Base-by-base conservation (phyloP, 768 basidiomycete genomes). In the Pilatotrama ljubarskyi region DNA sequence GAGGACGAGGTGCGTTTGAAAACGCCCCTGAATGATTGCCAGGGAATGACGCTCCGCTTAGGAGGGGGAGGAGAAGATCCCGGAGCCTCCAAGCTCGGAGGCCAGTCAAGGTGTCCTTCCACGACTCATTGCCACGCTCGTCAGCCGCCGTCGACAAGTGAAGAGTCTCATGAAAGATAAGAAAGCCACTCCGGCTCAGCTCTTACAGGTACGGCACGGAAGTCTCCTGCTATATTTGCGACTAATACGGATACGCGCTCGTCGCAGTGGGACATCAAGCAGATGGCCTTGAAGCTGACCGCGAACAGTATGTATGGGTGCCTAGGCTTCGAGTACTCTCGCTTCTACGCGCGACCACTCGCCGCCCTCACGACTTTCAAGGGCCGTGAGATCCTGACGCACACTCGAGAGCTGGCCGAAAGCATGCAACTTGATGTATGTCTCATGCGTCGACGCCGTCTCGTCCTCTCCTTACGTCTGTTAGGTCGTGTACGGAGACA, bases 231-330 rank as follows among this genome's bases (percentile, higher is more conserved):
- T n/a, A 11, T 20, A 36, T 35, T 11, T 18, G 2, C 26, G 15
- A 47, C 47, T 32, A 6, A 20, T 24, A 1, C n/a, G 50, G 17
- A 43, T n/a, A 20, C 37, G 22, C 10, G 26, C 3, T 17, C 35
- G 38, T 25, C 57, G 1, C 68, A 98, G 92, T 98, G 89, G 69
- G 95, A 99, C 68, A 97, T 98, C 77, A 95, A 94, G 70, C 97
- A 99, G 67, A 88, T 92, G 73, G 97, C 97, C 0, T 79, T 98
- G 50, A 98, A 98, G 76, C 85, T 98, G 35, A 99, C 97, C 4
- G 97, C 97, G 49, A 98, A 99, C 77, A 95, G 93, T 80, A 99
- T 98, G 97, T 99, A 99, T 73, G 97, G 97, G 17, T 99, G 97
- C 79, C 87, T 99, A 20, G 97, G 97, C 48, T 98, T 98, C 71